Percentiles rank a stretch among this genome's conserved stretches.
These are phyloP conservation scores for Acmispon strigosus DNA, from an alignment of 306 rosid genomes.

Conservation along the genomic window DNA sequence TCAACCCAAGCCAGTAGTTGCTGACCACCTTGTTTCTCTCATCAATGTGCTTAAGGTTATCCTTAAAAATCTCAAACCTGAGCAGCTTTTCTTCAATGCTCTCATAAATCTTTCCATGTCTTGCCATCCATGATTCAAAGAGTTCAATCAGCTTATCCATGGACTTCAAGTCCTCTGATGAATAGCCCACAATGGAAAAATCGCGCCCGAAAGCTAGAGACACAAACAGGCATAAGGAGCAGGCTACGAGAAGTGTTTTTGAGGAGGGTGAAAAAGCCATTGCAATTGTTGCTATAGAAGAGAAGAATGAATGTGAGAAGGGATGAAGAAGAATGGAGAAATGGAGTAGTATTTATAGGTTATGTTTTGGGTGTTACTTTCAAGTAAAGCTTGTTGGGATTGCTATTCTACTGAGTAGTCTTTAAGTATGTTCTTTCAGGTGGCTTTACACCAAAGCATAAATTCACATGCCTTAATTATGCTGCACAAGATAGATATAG, in stretches of 20 bases:
- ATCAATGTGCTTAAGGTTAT: slow-evolving; percentile 55
- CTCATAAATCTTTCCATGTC: slow-evolving; percentile 49
- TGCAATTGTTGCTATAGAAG: background rate
- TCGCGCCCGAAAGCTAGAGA: slow-evolving; percentile 28
- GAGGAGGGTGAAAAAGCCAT: slow-evolving; percentile 34
- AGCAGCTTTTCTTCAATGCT: slow-evolving; percentile 53
- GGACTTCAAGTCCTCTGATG: slow-evolving; percentile 51
- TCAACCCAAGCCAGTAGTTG: slow-evolving; percentile 66
- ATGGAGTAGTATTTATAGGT: slow-evolving; percentile 30
- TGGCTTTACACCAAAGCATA: slow-evolving; percentile 38
- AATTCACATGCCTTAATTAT: slow-evolving; percentile 21
- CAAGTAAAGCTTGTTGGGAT: slow-evolving; percentile 35
- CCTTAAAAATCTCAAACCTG: slow-evolving; percentile 62
- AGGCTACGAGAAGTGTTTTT: slow-evolving; percentile 27
- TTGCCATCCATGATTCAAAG: slow-evolving; percentile 58
- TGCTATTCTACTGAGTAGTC: slow-evolving; percentile 29
- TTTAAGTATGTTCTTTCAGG: slow-evolving; percentile 34
- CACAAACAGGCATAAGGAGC: slow-evolving; percentile 21
- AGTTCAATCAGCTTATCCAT: slow-evolving; percentile 52
- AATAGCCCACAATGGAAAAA: slow-evolving; percentile 62
- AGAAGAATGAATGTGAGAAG: slow-evolving; percentile 7
- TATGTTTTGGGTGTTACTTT: slow-evolving; percentile 33
- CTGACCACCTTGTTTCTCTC: slow-evolving; percentile 41
- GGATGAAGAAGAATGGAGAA: slow-evolving; percentile 17
- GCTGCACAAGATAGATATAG: background rate